Evolutionary conservation across 257 asterid genomes (phyloP).

Genomic region (Solanum acaule): DNA sequence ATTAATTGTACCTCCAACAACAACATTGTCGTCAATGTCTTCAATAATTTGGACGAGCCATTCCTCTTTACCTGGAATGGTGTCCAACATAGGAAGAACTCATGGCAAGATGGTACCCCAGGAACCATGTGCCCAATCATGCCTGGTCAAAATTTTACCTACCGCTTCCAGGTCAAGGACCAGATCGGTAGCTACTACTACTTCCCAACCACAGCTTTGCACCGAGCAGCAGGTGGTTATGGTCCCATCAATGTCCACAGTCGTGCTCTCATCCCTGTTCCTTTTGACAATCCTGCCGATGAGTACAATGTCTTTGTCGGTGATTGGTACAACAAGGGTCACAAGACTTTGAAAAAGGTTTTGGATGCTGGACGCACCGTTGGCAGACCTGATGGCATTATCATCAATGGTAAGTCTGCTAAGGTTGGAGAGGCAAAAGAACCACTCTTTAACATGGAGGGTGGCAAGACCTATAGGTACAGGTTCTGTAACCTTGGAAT

Average conservation of each 20-base stretch:
- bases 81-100: conserved; percentile 43
- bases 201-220: conserved; percentile 45
- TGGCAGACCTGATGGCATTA: conserved; percentile 41
- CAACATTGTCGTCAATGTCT: conserved; percentile 45
- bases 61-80: conserved; percentile 45
- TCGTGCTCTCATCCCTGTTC: conserved; percentile 46
- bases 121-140: conserved; percentile 58
- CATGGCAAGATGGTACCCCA: conserved; percentile 47
- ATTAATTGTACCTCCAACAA: conserved; percentile 56
- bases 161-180: conserved; percentile 48
- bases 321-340: conserved; percentile 58
- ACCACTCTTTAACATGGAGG: conserved; percentile 32
- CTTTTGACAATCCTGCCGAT: conserved; percentile 17
- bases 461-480: conserved; percentile 43
- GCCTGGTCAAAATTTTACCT: conserved; percentile 44
- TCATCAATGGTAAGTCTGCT: conserved; percentile 27
- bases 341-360: conserved; percentile 28
- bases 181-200: conserved; percentile 16
- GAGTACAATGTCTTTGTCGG: conserved; percentile 20
- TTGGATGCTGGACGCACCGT: conserved; percentile 38
- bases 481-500: conserved; percentile 47
- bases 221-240: conserved; percentile 34
- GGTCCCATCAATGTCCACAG: conserved; percentile 39
- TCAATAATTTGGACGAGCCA: conserved; percentile 46
- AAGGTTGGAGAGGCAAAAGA: conserved; percentile 23